Conservation (phyloP, 129 eudicot genomes). For the Deinandra increscens region DNA sequence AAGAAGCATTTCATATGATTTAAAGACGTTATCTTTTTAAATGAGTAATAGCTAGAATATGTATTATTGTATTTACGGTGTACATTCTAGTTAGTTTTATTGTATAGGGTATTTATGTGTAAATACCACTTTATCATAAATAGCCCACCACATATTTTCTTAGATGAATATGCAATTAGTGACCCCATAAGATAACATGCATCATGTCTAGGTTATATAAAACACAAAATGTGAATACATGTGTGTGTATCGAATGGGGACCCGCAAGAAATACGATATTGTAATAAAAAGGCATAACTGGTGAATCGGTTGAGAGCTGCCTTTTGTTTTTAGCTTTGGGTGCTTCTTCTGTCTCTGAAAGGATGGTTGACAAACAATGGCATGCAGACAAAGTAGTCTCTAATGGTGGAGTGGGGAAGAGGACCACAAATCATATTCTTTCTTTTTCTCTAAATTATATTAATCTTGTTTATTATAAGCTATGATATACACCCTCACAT, state of each 20-base stretch:
- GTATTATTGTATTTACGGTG: too few species aligned
- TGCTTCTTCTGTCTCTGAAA: slow-evolving; percentile 44
- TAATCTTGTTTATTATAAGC: slow-evolving; percentile 20
- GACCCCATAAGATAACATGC: slow-evolving; percentile 29
- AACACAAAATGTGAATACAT: slow-evolving; percentile 14
- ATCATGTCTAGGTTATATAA: slow-evolving; percentile 17
- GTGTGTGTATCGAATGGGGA: slow-evolving; percentile 19
- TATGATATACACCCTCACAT: slow-evolving; percentile 29
- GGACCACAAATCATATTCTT: too few species aligned
- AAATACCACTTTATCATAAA: too few species aligned
- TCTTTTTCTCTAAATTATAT: too few species aligned
- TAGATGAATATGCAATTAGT: neutral
- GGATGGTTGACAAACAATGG: slow-evolving; percentile 33
- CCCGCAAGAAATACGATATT: slow-evolving; percentile 10
- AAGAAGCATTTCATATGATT: too few species aligned
- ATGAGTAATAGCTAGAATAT: too few species aligned
- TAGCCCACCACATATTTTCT: too few species aligned
- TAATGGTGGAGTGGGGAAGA: slow-evolving; percentile 27
- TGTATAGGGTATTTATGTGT: too few species aligned
- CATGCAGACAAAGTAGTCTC: slow-evolving; percentile 36
- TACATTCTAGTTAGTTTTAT: too few species aligned
- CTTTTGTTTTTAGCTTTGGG: slow-evolving; percentile 65
- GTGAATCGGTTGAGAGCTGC: slow-evolving; percentile 50
- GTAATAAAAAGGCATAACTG: slow-evolving; percentile 25
- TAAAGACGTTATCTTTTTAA: too few species aligned